Percentiles rank a stretch among this genome's conserved stretches.
These are phyloP conservation scores for Xylona heveae DNA, from an alignment of 495 filamentous ascomycete genomes.

Conservation along the genomic window DNA sequence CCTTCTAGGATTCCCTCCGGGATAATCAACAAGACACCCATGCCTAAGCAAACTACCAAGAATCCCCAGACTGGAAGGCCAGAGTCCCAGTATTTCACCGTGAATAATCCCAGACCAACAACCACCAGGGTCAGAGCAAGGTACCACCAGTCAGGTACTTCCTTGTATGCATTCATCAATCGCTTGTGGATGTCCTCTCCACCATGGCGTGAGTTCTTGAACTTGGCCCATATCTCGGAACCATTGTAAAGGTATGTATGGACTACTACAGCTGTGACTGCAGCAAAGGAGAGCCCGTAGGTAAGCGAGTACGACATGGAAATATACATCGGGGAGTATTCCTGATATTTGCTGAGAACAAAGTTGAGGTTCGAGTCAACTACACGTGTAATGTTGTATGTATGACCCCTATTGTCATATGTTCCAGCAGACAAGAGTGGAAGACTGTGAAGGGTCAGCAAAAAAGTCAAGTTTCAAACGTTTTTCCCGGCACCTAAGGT, in stretches of 20 bases:
- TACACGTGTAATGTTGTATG: constrained; percentile 23
- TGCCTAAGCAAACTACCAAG: not conserved
- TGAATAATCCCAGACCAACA: not conserved
- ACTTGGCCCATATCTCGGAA: not conserved
- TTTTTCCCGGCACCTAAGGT: too few species aligned
- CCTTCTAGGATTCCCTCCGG: not conserved
- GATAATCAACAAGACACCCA: not conserved
- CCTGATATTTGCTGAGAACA: not conserved
- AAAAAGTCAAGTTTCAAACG: constrained; percentile 18
- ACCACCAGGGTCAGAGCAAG: not conserved
- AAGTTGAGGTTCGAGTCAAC: constrained; percentile 20
- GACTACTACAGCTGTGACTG: not conserved
- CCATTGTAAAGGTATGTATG: not conserved
- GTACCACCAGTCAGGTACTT: constrained; percentile 22
- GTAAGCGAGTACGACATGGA: not conserved
- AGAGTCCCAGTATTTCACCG: not conserved
- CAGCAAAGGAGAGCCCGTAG: not conserved
- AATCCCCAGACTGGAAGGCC: not conserved
- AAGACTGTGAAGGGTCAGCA: constrained; percentile 14
- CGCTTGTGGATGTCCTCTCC: constrained; percentile 14
- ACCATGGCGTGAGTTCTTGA: not conserved
- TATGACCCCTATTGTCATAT: constrained; percentile 19
- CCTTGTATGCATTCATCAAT: constrained; percentile 17
- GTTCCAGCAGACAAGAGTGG: not conserved
- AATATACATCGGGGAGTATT: not conserved